These are phyloP conservation scores for Sporisorium sorghi DNA, from an alignment of 1,284 basidiomycete genomes.

Conservation along the genomic window DNA sequence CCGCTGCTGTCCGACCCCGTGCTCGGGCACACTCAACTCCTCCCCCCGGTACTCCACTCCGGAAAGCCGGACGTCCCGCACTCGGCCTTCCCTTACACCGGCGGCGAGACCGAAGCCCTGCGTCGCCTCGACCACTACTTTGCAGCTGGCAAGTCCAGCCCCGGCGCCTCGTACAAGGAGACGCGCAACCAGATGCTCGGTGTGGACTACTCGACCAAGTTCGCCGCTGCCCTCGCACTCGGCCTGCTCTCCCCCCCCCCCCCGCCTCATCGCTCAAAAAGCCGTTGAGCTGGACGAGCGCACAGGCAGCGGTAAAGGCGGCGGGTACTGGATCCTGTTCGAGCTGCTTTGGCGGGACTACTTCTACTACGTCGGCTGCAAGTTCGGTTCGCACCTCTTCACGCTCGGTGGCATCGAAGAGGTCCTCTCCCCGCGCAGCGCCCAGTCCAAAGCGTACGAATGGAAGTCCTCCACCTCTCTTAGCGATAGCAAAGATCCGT, in stretches of 20 bases:
- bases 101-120: conserved; percentile 61
- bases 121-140: conserved; percentile 57
- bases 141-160: conserved; percentile 20
- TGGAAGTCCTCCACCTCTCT: conserved; percentile 46
- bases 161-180: conserved; percentile 55
- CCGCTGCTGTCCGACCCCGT: conserved; percentile 52
- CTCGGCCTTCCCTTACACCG: conserved; percentile 57
- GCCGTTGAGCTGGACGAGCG: conserved; percentile 47
- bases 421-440: conserved; percentile 38
- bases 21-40: conserved; percentile 33
- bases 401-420: conserved; percentile 58
- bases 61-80: conserved; percentile 22
- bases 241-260: conserved; percentile 58
- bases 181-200: conserved; percentile 61
- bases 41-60: conserved; percentile 16
- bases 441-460: conserved; percentile 45
- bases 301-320: conserved; percentile 28
- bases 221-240: conserved; percentile 58
- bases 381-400: conserved; percentile 59
- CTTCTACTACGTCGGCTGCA: conserved; percentile 70
- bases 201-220: conserved; percentile 58
- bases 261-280: conserved; percentile 51
- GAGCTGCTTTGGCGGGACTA: conserved; percentile 65
- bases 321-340: conserved; percentile 65
- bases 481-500: conserved; percentile 42